phyloP scores from a whole-genome alignment of 768 basidiomycete genomes.

The Leccinum olivaceopallidum region DNA sequence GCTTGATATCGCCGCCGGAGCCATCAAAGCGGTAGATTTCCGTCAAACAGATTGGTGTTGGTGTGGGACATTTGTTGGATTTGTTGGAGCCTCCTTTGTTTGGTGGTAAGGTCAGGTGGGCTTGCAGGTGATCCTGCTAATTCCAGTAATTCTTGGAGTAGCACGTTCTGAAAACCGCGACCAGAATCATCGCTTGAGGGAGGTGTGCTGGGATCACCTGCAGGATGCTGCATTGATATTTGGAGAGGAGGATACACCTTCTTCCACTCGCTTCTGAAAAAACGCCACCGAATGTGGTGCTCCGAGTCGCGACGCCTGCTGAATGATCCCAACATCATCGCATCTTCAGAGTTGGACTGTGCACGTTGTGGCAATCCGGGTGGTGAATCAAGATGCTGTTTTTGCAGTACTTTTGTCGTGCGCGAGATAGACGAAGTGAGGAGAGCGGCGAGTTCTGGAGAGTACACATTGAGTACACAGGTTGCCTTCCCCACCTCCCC shows the following conservation, averaged over 20 bases:
- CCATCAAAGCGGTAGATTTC: slow-evolving; percentile 28
- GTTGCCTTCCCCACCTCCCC: slow-evolving; percentile 44
- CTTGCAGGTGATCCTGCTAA: slow-evolving; percentile 40
- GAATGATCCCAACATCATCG: slow-evolving; percentile 58
- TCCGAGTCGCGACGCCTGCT: slow-evolving; percentile 78
- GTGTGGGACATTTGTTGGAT: background rate
- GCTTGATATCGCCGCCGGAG: slow-evolving; percentile 55
- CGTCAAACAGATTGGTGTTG: slow-evolving; percentile 19
- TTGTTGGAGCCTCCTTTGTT: slow-evolving; percentile 11
- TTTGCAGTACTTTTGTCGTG: slow-evolving; percentile 44
- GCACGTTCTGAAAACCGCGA: slow-evolving; percentile 44
- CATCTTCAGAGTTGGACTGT: slow-evolving; percentile 57
- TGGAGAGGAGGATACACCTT: slow-evolving; percentile 65
- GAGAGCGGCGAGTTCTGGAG: slow-evolving; percentile 60
- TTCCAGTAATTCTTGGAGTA: slow-evolving; percentile 45
- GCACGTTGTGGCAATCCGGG: slow-evolving; percentile 58
- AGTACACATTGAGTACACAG: too few species aligned
- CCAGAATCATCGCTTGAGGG: slow-evolving; percentile 9
- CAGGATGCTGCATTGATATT: slow-evolving; percentile 32
- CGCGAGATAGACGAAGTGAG: slow-evolving; percentile 54
- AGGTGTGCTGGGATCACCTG: slow-evolving; percentile 6
- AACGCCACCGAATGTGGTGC: slow-evolving; percentile 71
- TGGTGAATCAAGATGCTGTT: slow-evolving; percentile 45
- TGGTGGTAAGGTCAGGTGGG: slow-evolving; percentile 33
- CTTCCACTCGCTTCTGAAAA: slow-evolving; percentile 52